A percentile compares a stretch with the other conserved stretches of the same genome.
Conservation (phyloP, 2,329 filamentous ascomycete genomes). For the Dryadomyces quercivorus region DNA sequence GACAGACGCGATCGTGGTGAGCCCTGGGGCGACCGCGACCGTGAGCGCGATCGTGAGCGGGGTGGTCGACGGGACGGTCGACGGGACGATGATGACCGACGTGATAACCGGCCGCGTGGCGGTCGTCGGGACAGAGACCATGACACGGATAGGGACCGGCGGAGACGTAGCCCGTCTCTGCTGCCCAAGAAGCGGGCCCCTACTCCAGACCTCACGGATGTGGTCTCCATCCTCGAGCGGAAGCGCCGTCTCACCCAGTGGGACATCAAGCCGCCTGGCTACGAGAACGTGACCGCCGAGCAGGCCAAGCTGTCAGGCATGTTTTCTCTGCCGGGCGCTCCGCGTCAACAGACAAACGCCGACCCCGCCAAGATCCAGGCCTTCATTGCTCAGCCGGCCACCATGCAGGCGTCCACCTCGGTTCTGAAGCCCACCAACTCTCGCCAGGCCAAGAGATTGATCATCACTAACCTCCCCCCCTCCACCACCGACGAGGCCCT, state of each 20-base stretch:
- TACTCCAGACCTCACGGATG: conserved; percentile 84
- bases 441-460: conserved; percentile 83
- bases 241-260: conserved; percentile 94
- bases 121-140: conserved; percentile 38
- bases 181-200: conserved; percentile 87
- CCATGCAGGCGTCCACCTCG: conserved; percentile 42
- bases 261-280: conserved; percentile 98
- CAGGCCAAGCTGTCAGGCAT: conserved; percentile 98
- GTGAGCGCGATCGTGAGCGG: conserved; percentile 20
- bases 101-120: conserved; percentile 34
- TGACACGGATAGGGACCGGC: conserved; percentile 40
- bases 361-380: conserved; percentile 88
- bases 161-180: conserved; percentile 64
- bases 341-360: conserved; percentile 77
- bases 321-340: conserved; percentile 95
- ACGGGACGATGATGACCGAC: conserved; percentile 54
- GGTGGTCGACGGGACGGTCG: conserved; percentile 46
- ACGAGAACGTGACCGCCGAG: conserved; percentile 95
- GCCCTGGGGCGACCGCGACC: conserved; percentile 39
- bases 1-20: conserved; percentile 60
- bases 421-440: conserved; percentile 79
- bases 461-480: conserved; percentile 71
- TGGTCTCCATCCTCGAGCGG: conserved; percentile 70
- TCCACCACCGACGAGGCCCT: conserved; percentile 64
- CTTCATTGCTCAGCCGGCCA: conserved; percentile 79